These are phyloP conservation scores for Asterochloris sp. DNA, from an alignment of 139 green algal species.

Conservation along the genomic window DNA sequence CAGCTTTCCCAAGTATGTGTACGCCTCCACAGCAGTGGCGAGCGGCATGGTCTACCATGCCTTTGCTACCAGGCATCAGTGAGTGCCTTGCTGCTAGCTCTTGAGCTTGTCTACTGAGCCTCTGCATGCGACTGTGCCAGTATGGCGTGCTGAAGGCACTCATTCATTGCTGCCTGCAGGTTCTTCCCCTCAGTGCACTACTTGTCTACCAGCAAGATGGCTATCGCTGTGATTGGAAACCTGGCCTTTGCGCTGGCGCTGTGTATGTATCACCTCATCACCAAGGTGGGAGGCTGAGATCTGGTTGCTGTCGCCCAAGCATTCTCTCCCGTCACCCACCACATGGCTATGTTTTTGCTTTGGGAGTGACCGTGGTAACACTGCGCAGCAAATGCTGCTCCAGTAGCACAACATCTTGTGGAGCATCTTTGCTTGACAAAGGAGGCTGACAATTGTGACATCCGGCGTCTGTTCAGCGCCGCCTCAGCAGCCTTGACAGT, in stretches of 20 bases:
- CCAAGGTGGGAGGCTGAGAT: constrained; percentile 46
- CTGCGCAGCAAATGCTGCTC: background rate
- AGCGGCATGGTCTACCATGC: constrained; percentile 84
- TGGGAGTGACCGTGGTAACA: background rate
- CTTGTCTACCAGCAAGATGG: constrained; percentile 89
- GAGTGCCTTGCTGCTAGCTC: constrained; percentile 24
- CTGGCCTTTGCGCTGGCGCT: constrained; percentile 81
- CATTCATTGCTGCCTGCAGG: constrained; percentile 35
- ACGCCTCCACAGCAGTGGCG: constrained; percentile 40
- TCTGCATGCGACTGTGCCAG: background rate
- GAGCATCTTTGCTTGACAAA: no score
- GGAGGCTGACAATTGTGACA: no score
- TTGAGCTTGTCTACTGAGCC: background rate
- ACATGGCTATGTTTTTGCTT: background rate
- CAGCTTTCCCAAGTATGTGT: constrained; percentile 49
- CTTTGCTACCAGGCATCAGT: constrained; percentile 87
- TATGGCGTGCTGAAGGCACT: background rate
- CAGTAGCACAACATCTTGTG: no score
- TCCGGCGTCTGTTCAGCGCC: no score
- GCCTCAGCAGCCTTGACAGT: no score
- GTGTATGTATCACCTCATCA: constrained; percentile 64
- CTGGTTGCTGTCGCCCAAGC: background rate
- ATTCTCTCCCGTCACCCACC: background rate
- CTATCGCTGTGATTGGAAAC: constrained; percentile 90
- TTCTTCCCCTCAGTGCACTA: constrained; percentile 94